phyloP scores from a whole-genome alignment of 208 protist genomes.

The Entamoeba dispar region DNA sequence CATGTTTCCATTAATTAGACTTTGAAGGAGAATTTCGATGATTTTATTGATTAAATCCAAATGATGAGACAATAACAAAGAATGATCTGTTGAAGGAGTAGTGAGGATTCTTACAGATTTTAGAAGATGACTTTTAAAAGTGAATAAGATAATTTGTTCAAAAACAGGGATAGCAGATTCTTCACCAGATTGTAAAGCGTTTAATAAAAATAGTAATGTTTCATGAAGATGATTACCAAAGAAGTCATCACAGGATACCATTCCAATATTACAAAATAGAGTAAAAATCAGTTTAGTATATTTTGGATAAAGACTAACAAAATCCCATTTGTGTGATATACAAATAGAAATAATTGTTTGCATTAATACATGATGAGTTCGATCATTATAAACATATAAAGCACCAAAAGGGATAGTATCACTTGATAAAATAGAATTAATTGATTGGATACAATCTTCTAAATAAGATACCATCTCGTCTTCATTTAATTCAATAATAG shows the following conservation, averaged over 20 bases:
- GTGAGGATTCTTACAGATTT: not conserved
- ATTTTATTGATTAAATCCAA: not conserved
- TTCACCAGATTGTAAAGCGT: not conserved
- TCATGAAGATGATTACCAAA: not conserved
- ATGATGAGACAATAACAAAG: not conserved
- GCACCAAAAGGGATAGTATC: not conserved
- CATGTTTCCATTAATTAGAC: not conserved
- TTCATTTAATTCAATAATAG: not conserved
- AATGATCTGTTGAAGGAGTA: not conserved
- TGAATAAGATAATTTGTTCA: not conserved
- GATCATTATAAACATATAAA: not conserved
- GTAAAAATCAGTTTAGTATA: not conserved
- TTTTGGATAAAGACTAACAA: not conserved
- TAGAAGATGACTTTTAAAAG: not conserved
- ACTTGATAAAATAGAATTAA: not conserved
- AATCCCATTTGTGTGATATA: not conserved
- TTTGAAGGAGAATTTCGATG: not conserved
- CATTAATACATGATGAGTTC: not conserved
- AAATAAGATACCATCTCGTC: not conserved
- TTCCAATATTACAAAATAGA: not conserved
- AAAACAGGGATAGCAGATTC: not conserved
- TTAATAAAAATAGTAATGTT: not conserved
- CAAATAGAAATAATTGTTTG: not conserved
- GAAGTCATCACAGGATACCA: not conserved
- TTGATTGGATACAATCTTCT: not conserved